Percentiles rank a stretch among this genome's conserved stretches.
These are phyloP conservation scores for Eimeria zaria DNA, from an alignment of 169 alveolate species.

Conservation along the genomic window DNA sequence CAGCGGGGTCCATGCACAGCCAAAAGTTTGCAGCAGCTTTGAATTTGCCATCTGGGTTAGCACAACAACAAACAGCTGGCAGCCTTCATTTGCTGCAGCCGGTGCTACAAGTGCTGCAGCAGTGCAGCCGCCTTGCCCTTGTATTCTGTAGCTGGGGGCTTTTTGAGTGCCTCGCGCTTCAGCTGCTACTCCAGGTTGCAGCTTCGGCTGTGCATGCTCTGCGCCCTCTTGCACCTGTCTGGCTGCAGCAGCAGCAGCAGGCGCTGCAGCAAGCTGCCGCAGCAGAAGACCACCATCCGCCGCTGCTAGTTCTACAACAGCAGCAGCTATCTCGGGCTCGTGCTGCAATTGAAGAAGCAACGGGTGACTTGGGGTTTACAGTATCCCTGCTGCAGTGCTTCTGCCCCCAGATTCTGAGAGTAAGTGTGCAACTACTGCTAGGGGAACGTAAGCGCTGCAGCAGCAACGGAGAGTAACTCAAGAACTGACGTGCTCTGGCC, in stretches of 20 bases:
- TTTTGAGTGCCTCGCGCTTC: conserved; percentile 56
- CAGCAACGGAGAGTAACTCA: not conserved
- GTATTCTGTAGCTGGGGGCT: conserved; percentile 66
- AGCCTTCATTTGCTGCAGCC: conserved; percentile 43
- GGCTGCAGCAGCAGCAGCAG: conserved; percentile 59
- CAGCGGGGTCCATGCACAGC: not conserved
- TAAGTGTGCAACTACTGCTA: not conserved
- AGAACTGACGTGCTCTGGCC: not conserved
- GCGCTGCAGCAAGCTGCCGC: conserved; percentile 30
- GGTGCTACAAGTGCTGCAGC: conserved; percentile 37
- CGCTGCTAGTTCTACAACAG: conserved; percentile 70
- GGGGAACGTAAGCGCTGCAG: not conserved
- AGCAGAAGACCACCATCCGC: conserved; percentile 28
- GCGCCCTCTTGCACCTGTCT: conserved; percentile 49
- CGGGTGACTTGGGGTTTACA: conserved; percentile 62
- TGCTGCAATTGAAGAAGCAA: conserved; percentile 72
- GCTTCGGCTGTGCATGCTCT: conserved; percentile 72
- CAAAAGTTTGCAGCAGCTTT: not conserved
- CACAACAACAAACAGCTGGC: not conserved
- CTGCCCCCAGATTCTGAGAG: conserved; percentile 49
- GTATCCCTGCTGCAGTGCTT: conserved; percentile 48
- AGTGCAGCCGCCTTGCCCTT: conserved; percentile 72
- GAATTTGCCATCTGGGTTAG: not conserved
- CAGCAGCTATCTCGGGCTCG: conserved; percentile 74
- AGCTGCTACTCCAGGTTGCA: conserved; percentile 60